Conservation (phyloP, 495 filamentous ascomycete genomes). For the Staphylotrichum longicolle region DNA sequence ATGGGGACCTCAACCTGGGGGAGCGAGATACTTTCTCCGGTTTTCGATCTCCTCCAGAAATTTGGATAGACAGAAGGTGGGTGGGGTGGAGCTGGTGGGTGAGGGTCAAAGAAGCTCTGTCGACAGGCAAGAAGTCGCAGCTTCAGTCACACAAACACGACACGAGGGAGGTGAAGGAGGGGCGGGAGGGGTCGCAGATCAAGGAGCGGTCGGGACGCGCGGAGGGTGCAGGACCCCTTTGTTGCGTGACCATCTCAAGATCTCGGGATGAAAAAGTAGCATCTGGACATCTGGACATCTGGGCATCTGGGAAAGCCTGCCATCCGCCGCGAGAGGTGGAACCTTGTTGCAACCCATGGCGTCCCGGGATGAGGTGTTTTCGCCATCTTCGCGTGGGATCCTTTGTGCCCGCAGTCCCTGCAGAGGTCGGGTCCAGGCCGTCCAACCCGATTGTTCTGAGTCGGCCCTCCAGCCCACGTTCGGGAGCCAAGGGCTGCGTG, state of each 20-base stretch:
- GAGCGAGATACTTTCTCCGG: neutral
- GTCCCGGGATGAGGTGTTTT: slow-evolving; percentile 11
- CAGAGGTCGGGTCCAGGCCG: neutral
- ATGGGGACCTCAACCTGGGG: neutral
- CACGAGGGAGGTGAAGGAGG: neutral
- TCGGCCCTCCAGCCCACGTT: neutral
- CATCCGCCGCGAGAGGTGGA: slow-evolving; percentile 8
- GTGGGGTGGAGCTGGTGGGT: neutral
- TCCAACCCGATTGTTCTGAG: neutral
- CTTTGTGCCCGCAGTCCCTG: neutral
- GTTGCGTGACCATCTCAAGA: slow-evolving; percentile 5
- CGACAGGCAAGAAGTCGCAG: neutral
- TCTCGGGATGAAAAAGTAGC: slow-evolving; percentile 4
- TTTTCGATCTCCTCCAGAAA: neutral
- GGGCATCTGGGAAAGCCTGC: neutral
- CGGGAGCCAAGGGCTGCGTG: neutral
- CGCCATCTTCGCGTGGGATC: slow-evolving; percentile 6
- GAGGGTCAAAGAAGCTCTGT: neutral
- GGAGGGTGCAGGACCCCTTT: neutral
- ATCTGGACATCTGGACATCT: no score
- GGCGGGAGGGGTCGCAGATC: neutral
- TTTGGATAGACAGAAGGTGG: neutral
- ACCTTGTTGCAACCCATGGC: neutral
- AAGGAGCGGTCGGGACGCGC: neutral
- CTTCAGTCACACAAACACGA: neutral